These are phyloP conservation scores for Dipodascopsis tothii DNA, from an alignment of 805 yeast species.

Conservation along the genomic window DNA sequence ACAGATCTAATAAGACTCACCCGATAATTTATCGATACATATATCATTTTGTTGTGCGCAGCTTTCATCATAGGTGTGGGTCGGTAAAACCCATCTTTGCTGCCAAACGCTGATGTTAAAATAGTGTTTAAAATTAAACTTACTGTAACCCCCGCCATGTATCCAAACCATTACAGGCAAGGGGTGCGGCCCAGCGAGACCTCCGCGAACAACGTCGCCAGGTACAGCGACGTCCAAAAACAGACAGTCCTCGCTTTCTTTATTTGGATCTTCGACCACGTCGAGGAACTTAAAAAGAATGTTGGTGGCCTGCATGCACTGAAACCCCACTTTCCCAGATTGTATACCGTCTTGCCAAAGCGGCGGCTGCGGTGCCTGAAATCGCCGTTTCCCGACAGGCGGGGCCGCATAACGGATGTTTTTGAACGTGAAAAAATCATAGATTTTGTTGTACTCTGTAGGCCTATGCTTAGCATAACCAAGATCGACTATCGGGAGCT, in stretches of 20 bases:
- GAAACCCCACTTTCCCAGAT: constrained; percentile 13
- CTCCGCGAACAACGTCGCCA: constrained; percentile 5
- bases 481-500: constrained; percentile 16
- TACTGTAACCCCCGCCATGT: constrained; percentile 23
- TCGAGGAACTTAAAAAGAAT: constrained; percentile 9
- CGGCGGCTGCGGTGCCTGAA: constrained; percentile 16
- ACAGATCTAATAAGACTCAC: no score
- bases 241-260: constrained; percentile 18
- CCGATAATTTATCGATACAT: constrained; percentile 21
- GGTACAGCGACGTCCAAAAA: constrained; percentile 22
- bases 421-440: constrained; percentile 7
- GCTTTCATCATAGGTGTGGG: constrained; percentile 14
- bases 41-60: constrained; percentile 13
- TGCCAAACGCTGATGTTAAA: constrained; percentile 8
- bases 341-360: constrained; percentile 8
- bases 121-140: not conserved
- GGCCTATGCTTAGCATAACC: constrained; percentile 21
- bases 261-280: not conserved
- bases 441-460: constrained; percentile 4
- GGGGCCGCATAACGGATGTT: constrained; percentile 23
- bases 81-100: constrained; percentile 14
- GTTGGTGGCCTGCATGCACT: constrained; percentile 16
- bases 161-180: constrained; percentile 21
- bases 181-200: not conserved
- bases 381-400: constrained; percentile 16